Evolutionary conservation across 2,329 filamentous ascomycete species (phyloP).

Genomic region (Amylocarpus encephaloides): DNA sequence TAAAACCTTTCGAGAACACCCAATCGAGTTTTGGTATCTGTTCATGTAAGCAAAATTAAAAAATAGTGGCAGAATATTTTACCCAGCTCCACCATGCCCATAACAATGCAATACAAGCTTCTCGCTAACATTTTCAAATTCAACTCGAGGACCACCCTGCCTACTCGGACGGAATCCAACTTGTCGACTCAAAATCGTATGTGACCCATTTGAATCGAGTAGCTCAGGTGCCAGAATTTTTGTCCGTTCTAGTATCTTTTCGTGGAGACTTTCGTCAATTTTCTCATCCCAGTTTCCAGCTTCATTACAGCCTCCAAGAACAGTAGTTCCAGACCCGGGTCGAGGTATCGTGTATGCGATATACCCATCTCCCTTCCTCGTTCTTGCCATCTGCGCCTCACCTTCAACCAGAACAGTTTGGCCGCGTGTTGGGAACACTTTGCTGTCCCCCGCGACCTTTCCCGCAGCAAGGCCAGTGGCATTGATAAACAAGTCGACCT

Average conservation of each 20-base stretch:
- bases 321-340: conserved; percentile 33
- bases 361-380: conserved; percentile 25
- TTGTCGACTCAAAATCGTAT: conserved; percentile 38
- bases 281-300: conserved; percentile 32
- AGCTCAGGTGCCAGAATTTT: conserved; percentile 26
- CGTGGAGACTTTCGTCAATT: conserved; percentile 30
- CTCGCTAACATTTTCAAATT: conserved; percentile 28
- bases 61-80: too few species aligned
- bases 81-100: too few species aligned
- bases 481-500: conserved; percentile 33
- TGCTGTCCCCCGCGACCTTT: conserved; percentile 25
- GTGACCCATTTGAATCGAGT: conserved; percentile 32
- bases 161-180: conserved; percentile 38
- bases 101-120: too few species aligned
- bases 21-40: too few species aligned
- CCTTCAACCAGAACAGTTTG: too few species aligned
- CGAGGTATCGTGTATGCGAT: conserved; percentile 37
- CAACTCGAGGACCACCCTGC: conserved; percentile 37
- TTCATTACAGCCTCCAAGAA: conserved; percentile 40
- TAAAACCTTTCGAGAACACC: too few species aligned
- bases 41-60: too few species aligned
- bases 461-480: conserved; percentile 36
- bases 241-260: conserved; percentile 32
- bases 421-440: too few species aligned
- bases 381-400: too few species aligned